Evolutionary conservation across 805 yeast genomes (phyloP).

Genomic region (Vanderwaltozyma yarrowii): DNA sequence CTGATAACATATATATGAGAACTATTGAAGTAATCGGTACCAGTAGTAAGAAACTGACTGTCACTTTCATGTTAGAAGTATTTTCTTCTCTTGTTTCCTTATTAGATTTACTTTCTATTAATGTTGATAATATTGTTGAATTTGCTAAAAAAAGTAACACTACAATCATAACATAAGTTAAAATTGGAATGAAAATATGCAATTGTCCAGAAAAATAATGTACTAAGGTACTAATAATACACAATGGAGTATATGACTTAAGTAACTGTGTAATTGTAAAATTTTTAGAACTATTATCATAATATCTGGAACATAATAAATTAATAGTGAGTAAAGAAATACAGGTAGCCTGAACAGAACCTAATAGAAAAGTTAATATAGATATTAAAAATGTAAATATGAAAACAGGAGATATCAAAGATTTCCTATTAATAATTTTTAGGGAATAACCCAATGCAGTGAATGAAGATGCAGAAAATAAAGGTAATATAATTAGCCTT

Average conservation of each 20-base stretch:
- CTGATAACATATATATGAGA: background rate
- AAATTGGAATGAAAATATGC: background rate
- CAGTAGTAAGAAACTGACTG: background rate
- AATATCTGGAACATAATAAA: slow-evolving; percentile 1
- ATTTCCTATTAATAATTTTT: background rate
- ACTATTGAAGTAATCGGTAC: background rate
- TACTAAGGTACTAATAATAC: background rate
- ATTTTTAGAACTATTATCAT: background rate
- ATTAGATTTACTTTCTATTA: background rate
- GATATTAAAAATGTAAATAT: slow-evolving; percentile 1
- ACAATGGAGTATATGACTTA: slow-evolving; percentile 1
- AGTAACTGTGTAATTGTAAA: background rate
- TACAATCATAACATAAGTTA: background rate
- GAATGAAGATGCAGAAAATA: slow-evolving; percentile 14
- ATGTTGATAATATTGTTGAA: background rate
- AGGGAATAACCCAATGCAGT: slow-evolving; percentile 6
- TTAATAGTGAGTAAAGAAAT: slow-evolving; percentile 9
- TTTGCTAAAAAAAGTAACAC: background rate
- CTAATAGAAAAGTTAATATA: slow-evolving; percentile 5
- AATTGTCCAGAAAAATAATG: background rate
- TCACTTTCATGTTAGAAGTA: background rate
- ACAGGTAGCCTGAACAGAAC: slow-evolving; percentile 10
- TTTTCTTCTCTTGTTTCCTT: background rate
- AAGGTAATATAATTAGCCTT: slow-evolving; percentile 12
- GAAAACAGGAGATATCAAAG: slow-evolving; percentile 1